Base-by-base conservation (phyloP, 139 green algal genomes). In the Deuterostichococcus epilithicus region DNA sequence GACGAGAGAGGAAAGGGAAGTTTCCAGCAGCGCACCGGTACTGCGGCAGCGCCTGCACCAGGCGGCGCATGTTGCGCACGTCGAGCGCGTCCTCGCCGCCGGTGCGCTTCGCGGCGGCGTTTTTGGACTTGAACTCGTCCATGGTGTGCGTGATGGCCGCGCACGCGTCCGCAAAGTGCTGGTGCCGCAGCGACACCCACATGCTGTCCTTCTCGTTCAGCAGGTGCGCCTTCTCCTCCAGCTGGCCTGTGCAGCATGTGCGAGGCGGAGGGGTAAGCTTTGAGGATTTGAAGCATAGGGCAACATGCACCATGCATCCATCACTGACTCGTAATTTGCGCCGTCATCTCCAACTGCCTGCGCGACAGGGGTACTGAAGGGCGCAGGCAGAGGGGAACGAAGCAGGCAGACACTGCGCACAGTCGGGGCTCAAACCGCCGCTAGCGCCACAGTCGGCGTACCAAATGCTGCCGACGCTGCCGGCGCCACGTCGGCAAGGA, bases 131-230 rank as follows among this genome's bases (percentile, higher is more conserved):
- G 76, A 97, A 95, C 44, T 95, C 85, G 39, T 91, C 85, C 70
- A 92, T 70, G 37, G 76, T 44, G 39, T 38, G 42, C 15, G 79
- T 42, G 58, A 87, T 86, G 2, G 66, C 33, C 15, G 74, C 38
- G 0, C 78, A 88, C 13, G 88, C 94, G 30, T 93, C 91, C 3
- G 92, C 94, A 69, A 99, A 94, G 86, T 97, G 94, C 77, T 89
- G 81, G 88, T 98, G 92, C 25, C 96, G 81, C 76, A 99, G 83
- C 69, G 98, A 91, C 34, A 83, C 67, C 82, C 84, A 96, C 63
- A 97, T 73, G 1, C 77, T 38, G 81, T 97, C 92, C 8, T 78
- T 77, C 73, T 94, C 94, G 26, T 91, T 87, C 73, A 98, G 82
- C n/a, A 94, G 34, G 39, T 88, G 91, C 69, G 94, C 91, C 71